phyloP scores from a whole-genome alignment of 495 filamentous ascomycete species.

The Penicillium turbatum region DNA sequence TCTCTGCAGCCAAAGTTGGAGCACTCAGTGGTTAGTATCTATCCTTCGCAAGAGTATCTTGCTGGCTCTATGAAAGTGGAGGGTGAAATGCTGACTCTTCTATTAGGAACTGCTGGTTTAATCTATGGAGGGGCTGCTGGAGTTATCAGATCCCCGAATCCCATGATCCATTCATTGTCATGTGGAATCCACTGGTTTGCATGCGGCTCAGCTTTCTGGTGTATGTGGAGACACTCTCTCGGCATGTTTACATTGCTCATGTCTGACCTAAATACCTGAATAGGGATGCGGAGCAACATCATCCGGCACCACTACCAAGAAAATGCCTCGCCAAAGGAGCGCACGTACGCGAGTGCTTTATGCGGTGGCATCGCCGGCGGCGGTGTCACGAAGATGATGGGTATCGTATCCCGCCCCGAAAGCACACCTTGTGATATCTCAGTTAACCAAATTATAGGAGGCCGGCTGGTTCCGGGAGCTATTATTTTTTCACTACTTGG shows the following conservation, averaged over 20 bases:
- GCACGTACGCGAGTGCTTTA: conserved; percentile 57
- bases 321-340: conserved; percentile 49
- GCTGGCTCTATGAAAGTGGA: not conserved
- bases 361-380: conserved; percentile 69
- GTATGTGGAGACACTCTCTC: conserved; percentile 41
- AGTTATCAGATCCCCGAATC: conserved; percentile 61
- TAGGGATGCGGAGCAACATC: conserved; percentile 42
- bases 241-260: not conserved
- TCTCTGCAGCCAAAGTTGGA: conserved; percentile 48
- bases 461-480: conserved; percentile 53
- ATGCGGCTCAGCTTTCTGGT: conserved; percentile 72
- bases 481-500: conserved; percentile 63
- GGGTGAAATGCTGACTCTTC: not conserved
- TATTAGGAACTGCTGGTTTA: conserved; percentile 63
- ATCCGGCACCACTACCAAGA: conserved; percentile 43
- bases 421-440: not conserved
- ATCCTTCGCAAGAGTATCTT: not conserved
- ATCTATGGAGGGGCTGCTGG: conserved; percentile 65
- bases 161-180: conserved; percentile 64
- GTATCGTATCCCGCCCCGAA: conserved; percentile 39
- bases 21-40: conserved; percentile 48
- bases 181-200: conserved; percentile 75
- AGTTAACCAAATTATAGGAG: conserved; percentile 30
- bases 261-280: conserved; percentile 7
- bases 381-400: conserved; percentile 55